Evolutionary conservation across 2,329 filamentous ascomycete species (phyloP).

Genomic region (Fusarium sterilihyphosum): DNA sequence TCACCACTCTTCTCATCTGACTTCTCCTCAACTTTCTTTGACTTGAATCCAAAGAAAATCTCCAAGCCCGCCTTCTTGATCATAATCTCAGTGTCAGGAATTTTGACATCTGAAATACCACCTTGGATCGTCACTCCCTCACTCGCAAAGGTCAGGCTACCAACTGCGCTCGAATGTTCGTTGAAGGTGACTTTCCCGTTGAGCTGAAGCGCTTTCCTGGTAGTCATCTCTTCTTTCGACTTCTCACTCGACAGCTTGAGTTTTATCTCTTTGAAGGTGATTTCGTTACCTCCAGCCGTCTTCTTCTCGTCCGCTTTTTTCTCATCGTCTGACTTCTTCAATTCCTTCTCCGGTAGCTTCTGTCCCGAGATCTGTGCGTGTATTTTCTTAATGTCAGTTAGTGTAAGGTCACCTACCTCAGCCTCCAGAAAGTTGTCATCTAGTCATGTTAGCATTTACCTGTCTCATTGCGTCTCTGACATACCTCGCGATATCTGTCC

Average conservation of each 20-base stretch:
- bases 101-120: not conserved
- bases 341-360: fast-evolving
- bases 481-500: not conserved
- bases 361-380: not conserved
- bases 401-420: not conserved
- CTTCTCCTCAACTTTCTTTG: not conserved
- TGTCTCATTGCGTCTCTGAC: fast-evolving
- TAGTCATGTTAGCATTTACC: not conserved
- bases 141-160: not conserved
- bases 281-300: not conserved
- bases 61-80: not conserved
- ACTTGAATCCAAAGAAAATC: not conserved
- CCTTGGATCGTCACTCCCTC: not conserved
- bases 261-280: not conserved
- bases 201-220: not conserved
- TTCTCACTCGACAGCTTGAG: not conserved
- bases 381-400: not conserved
- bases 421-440: not conserved
- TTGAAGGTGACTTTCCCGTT: not conserved
- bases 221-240: not conserved
- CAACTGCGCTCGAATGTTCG: not conserved
- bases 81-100: not conserved
- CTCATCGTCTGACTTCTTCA: not conserved
- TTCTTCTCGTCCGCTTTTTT: not conserved
- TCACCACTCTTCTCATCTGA: not conserved